Conservation (phyloP, 164 flowering plant genomes). For the Liriodendron chinense region DNA sequence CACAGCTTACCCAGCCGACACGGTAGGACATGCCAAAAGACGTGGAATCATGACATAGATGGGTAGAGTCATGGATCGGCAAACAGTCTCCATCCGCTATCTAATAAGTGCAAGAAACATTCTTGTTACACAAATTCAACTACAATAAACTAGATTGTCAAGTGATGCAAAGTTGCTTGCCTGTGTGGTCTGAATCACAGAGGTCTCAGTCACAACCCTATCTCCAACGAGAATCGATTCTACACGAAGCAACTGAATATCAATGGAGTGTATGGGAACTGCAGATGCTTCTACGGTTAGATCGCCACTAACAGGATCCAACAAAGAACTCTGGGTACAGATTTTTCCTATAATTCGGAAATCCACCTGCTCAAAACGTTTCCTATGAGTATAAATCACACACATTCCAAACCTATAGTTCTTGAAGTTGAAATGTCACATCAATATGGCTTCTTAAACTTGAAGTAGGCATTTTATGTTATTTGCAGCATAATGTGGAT, state of each 20-base stretch:
- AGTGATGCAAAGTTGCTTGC: conserved; percentile 27
- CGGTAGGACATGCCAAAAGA: conserved; percentile 86
- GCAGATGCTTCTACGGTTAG: conserved; percentile 79
- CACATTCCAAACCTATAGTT: neutral
- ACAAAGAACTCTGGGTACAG: conserved; percentile 60
- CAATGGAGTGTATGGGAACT: conserved; percentile 76
- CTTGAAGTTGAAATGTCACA: neutral
- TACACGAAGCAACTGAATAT: conserved; percentile 69
- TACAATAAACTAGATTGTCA: neutral
- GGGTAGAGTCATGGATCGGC: conserved; percentile 61
- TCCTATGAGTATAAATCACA: conserved; percentile 3
- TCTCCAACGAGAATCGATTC: conserved; percentile 89
- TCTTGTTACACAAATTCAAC: conserved; percentile 5
- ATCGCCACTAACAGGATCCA: conserved; percentile 71
- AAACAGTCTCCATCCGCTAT: conserved; percentile 95
- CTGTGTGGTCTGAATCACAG: conserved; percentile 88
- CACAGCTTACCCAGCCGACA: conserved; percentile 73
- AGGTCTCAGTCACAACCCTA: conserved; percentile 61
- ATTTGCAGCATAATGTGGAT: neutral
- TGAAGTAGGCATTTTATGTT: conserved; percentile 3
- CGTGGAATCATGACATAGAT: conserved; percentile 87
- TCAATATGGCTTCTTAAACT: neutral
- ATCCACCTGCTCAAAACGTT: conserved; percentile 56
- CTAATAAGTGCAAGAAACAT: conserved; percentile 30
- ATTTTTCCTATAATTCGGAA: conserved; percentile 75